Percentiles rank a stretch among this genome's conserved stretches.
These are phyloP conservation scores for Cadophora sp. DNA, from an alignment of 2,329 filamentous ascomycete genomes.

Conservation along the genomic window DNA sequence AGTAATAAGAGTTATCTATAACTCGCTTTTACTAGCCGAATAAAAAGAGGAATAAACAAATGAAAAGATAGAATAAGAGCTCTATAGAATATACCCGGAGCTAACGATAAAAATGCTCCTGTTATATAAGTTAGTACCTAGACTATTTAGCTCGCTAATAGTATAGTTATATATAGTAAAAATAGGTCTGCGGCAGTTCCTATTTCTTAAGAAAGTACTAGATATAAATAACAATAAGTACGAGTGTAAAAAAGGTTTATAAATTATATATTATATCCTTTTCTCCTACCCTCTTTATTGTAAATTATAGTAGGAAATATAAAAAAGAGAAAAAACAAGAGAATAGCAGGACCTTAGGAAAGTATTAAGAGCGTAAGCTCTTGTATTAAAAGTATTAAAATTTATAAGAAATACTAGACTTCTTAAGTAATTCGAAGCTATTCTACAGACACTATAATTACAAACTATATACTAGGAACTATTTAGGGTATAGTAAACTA, in stretches of 20 bases:
- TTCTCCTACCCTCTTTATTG: constrained; percentile 25
- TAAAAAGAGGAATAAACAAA: constrained; percentile 20
- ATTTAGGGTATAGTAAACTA: constrained; percentile 26
- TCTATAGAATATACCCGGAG: constrained; percentile 17
- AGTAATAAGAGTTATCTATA: constrained; percentile 20
- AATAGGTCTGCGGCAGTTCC: constrained; percentile 6
- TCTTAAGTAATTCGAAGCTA: not conserved
- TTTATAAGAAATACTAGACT: not conserved
- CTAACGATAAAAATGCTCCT: constrained; percentile 15
- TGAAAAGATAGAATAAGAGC: constrained; percentile 23
- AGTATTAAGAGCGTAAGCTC: constrained; percentile 26
- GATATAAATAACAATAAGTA: constrained; percentile 23
- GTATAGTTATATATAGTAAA: constrained; percentile 20
- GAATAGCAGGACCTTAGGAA: constrained; percentile 24
- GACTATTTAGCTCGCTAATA: constrained; percentile 12
- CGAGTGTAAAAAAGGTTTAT: constrained; percentile 22
- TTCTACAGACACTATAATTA: too few species aligned
- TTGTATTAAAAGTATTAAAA: constrained; percentile 26
- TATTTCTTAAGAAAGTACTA: constrained; percentile 14
- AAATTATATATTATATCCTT: constrained; percentile 25
- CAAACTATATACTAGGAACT: constrained; percentile 4
- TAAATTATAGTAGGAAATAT: constrained; percentile 23
- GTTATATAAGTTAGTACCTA: constrained; percentile 1
- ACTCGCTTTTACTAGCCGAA: constrained; percentile 20
- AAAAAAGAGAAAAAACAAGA: not conserved